Conservation (phyloP, 176 grass and related monocot species). For the Panicum miliaceum region DNA sequence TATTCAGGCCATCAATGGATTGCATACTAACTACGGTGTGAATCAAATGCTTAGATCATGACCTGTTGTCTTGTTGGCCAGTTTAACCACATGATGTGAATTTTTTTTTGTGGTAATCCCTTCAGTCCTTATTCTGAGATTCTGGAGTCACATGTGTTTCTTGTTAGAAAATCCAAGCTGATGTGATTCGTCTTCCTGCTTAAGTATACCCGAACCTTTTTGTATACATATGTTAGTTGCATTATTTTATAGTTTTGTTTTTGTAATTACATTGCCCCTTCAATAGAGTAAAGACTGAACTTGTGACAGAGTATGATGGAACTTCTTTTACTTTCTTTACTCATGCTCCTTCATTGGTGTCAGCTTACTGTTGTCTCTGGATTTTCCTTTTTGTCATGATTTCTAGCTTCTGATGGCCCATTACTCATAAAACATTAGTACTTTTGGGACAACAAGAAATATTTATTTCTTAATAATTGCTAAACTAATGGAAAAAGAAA, state of each 20-base stretch:
- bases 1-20: conserved; percentile 83
- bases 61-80: neutral
- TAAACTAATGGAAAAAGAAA: conserved; percentile 7
- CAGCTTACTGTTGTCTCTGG: neutral
- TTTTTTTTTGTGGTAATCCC: neutral
- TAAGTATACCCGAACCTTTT: neutral
- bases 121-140: neutral
- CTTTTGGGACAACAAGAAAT: neutral
- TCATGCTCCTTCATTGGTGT: neutral
- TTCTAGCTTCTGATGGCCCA: neutral
- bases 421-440: neutral
- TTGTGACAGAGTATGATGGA: neutral
- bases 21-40: conserved; percentile 1
- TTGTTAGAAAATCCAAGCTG: conserved; percentile 4
- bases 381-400: neutral
- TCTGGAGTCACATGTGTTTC: conserved; percentile 7
- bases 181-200: neutral
- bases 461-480: neutral
- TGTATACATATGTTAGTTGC: conserved; percentile 1
- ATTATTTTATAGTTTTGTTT: neutral
- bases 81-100: neutral
- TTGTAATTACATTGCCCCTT: conserved; percentile 21
- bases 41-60: conserved; percentile 8
- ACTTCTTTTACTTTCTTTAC: neutral
- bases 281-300: neutral